Evolutionary conservation across 306 rosid genomes (phyloP).

Genomic region (Cucurbita argyrosperma): DNA sequence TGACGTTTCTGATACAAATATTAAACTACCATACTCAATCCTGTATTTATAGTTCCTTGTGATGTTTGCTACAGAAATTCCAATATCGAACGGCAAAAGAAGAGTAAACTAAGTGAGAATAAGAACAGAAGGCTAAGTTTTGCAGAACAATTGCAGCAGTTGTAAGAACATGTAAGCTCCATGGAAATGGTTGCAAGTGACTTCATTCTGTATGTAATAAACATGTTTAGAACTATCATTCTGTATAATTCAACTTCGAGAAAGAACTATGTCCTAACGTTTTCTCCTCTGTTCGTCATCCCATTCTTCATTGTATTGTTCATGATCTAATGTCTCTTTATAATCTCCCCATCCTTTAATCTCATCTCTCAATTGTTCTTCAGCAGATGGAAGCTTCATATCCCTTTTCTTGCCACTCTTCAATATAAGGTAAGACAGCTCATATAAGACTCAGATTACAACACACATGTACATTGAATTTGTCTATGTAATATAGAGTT

Average conservation of each 20-base stretch:
- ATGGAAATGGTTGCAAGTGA: background rate
- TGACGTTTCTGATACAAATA: too few species aligned
- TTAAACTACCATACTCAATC: too few species aligned
- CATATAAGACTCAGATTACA: constrained; percentile 8
- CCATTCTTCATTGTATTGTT: constrained; percentile 12
- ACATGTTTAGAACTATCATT: background rate
- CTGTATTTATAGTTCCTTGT: background rate
- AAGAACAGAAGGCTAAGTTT: background rate
- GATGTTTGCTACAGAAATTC: background rate
- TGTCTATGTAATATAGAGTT: background rate
- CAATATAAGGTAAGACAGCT: constrained; percentile 2
- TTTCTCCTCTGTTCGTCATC: constrained; percentile 21
- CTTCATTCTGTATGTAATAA: background rate
- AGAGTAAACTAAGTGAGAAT: background rate
- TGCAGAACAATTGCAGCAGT: background rate
- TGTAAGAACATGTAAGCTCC: background rate
- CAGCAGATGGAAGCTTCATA: constrained; percentile 32
- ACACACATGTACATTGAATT: background rate
- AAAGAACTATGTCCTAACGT: constrained; percentile 2
- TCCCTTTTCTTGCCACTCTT: constrained; percentile 34
- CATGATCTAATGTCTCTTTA: constrained; percentile 5
- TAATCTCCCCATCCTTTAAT: constrained; percentile 14
- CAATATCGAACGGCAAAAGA: background rate
- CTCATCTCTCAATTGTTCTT: constrained; percentile 30
- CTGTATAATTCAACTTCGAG: background rate